phyloP scores from a whole-genome alignment of 768 basidiomycete species.

The Hysterangium stoloniferum region DNA sequence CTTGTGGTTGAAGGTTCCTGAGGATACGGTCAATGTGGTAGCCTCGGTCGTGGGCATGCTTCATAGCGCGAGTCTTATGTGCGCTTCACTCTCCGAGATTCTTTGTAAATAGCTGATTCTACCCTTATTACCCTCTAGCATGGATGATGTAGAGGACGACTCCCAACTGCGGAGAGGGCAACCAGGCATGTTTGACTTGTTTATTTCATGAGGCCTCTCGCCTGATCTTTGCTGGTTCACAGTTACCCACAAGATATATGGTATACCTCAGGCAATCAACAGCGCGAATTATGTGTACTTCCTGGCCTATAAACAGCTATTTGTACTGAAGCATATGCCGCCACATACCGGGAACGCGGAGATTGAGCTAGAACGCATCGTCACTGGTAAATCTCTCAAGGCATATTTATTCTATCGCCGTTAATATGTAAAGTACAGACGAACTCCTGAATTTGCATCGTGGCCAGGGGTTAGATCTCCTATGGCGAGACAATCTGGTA shows the following conservation, averaged over 20 bases:
- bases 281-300: slow-evolving; percentile 97
- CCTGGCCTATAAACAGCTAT: slow-evolving; percentile 79
- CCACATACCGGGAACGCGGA: slow-evolving; percentile 17
- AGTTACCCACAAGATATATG: slow-evolving; percentile 95
- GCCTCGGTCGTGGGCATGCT: slow-evolving; percentile 84
- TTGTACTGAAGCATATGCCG: slow-evolving; percentile 32
- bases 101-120: background rate
- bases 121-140: slow-evolving; percentile 41
- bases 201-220: background rate
- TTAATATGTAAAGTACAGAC: slow-evolving; percentile 23
- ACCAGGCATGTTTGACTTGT: slow-evolving; percentile 44
- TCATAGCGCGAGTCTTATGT: slow-evolving; percentile 91
- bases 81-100: slow-evolving; percentile 17
- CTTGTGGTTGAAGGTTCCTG: slow-evolving; percentile 76
- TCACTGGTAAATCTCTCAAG: slow-evolving; percentile 47
- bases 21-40: slow-evolving; percentile 64
- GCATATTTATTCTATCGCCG: background rate
- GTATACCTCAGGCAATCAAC: slow-evolving; percentile 94
- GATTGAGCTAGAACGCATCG: slow-evolving; percentile 53
- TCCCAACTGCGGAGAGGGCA: slow-evolving; percentile 79
- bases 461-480: slow-evolving; percentile 88
- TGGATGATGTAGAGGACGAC: slow-evolving; percentile 93
- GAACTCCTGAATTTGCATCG: slow-evolving; percentile 82
- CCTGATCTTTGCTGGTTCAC: slow-evolving; percentile 1
- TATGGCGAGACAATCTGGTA: slow-evolving; percentile 85